A percentile compares a stretch with the other conserved stretches of the same genome.
These are phyloP conservation scores for Sutorius australiensis DNA, from an alignment of 768 basidiomycete genomes.

Conservation along the genomic window DNA sequence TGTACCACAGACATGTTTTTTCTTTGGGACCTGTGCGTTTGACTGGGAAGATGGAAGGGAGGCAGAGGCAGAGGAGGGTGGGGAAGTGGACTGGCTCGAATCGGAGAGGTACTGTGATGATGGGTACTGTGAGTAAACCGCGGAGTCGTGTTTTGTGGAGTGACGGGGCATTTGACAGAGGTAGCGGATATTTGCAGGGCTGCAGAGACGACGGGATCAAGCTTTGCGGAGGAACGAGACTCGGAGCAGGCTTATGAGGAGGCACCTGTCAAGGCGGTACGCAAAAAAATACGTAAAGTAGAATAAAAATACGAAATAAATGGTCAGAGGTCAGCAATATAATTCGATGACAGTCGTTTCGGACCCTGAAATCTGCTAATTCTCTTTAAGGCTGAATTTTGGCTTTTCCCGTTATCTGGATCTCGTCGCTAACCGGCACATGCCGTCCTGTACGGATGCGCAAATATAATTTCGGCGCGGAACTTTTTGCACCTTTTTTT, in stretches of 20 bases:
- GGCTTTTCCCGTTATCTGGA: conserved; percentile 33
- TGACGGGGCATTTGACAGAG: conserved; percentile 30
- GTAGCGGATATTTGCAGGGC: conserved; percentile 22
- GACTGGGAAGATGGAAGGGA: background rate
- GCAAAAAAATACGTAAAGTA: conserved; percentile 33
- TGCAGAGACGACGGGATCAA: conserved; percentile 26
- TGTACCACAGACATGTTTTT: conserved; percentile 59
- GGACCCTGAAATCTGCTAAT: conserved; percentile 33
- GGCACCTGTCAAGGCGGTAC: conserved; percentile 35
- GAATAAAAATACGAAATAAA: conserved; percentile 28
- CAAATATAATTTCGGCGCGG: conserved; percentile 32
- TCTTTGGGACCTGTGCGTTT: conserved; percentile 17
- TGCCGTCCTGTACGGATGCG: conserved; percentile 27
- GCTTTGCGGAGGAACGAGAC: conserved; percentile 23
- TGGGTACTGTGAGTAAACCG: conserved; percentile 21
- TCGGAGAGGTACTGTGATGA: conserved; percentile 27
- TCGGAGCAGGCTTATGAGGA: conserved; percentile 33
- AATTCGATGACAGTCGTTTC: conserved; percentile 26
- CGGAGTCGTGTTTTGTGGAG: conserved; percentile 25
- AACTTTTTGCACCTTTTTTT: conserved; percentile 19
- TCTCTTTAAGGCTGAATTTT: conserved; percentile 30
- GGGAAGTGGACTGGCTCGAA: conserved; percentile 20
- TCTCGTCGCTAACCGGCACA: conserved; percentile 28
- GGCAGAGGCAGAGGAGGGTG: conserved; percentile 3
- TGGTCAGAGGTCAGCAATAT: conserved; percentile 22